A percentile compares a stretch with the other conserved stretches of the same genome.
These are phyloP conservation scores for Erodium texanum DNA, from an alignment of 441 rosid genomes.

Conservation along the genomic window DNA sequence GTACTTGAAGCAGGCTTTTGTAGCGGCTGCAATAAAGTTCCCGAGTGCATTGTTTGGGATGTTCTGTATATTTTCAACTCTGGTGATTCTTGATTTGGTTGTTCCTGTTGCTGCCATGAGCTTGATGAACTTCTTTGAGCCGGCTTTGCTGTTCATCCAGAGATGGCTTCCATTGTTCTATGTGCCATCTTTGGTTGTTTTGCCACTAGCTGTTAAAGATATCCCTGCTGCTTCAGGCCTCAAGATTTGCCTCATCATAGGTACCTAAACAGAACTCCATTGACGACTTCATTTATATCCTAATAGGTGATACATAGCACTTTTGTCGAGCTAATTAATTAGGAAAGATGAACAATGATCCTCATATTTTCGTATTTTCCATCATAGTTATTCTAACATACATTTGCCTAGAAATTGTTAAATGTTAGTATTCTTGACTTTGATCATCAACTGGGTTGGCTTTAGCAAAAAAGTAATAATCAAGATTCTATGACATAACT, in stretches of 20 bases:
- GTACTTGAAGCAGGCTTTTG: slow-evolving; percentile 65
- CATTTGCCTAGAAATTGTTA: neutral
- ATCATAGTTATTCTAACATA: neutral
- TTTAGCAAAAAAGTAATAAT: too few relatives aligned
- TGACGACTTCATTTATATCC: neutral
- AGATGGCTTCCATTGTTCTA: slow-evolving; percentile 98
- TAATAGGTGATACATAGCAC: neutral
- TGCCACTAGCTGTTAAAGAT: slow-evolving; percentile 83
- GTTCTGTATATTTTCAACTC: slow-evolving; percentile 87
- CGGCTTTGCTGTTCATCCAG: slow-evolving; percentile 73
- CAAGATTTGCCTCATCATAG: slow-evolving; percentile 77
- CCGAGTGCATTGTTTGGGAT: slow-evolving; percentile 95
- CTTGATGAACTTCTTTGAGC: slow-evolving; percentile 76
- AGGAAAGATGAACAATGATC: too few relatives aligned
- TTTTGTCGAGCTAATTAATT: neutral
- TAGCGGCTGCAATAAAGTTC: slow-evolving; percentile 77
- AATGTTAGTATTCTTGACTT: neutral
- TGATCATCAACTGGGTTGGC: neutral
- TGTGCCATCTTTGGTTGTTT: slow-evolving; percentile 82
- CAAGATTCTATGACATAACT: neutral
- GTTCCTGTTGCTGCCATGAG: slow-evolving; percentile 62
- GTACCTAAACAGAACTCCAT: slow-evolving; percentile 26
- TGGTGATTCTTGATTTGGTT: slow-evolving; percentile 50
- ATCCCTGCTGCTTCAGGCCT: slow-evolving; percentile 88
- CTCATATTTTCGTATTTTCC: too few relatives aligned